These are phyloP conservation scores for Ceratocystis ficicola DNA, from an alignment of 2,329 filamentous ascomycete genomes.

Conservation along the genomic window DNA sequence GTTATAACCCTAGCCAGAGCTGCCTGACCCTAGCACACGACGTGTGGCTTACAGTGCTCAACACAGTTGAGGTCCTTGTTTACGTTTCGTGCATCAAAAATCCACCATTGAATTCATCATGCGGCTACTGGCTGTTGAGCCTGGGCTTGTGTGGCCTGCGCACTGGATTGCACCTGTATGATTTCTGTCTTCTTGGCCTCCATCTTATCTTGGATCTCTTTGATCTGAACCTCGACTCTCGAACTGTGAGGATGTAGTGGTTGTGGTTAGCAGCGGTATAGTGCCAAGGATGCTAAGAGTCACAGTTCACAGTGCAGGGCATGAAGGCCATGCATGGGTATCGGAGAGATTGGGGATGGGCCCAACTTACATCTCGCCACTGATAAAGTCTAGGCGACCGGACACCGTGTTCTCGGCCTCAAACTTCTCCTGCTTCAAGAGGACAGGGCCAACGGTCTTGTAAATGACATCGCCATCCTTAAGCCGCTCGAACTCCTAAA, in stretches of 20 bases:
- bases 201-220: slow-evolving; percentile 43
- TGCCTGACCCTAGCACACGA: no score
- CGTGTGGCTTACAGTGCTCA: not conserved
- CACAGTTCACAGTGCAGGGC: not conserved
- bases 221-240: slow-evolving; percentile 40
- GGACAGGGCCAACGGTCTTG: slow-evolving; percentile 84
- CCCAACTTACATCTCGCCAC: slow-evolving; percentile 69
- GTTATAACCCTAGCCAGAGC: not conserved
- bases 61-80: not conserved
- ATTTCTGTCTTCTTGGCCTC: slow-evolving; percentile 50
- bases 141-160: slow-evolving; percentile 31
- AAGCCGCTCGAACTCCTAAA: slow-evolving; percentile 67
- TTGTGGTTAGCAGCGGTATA: slow-evolving; percentile 13
- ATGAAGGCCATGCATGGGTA: no score
- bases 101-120: not conserved
- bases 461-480: slow-evolving; percentile 81
- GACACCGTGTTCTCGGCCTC: slow-evolving; percentile 88
- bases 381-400: slow-evolving; percentile 80
- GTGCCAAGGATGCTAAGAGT: not conserved
- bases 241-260: slow-evolving; percentile 21
- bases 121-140: slow-evolving; percentile 11
- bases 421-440: slow-evolving; percentile 85
- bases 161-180: slow-evolving; percentile 42
- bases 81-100: no score
- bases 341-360: not conserved